Evolutionary conservation across 2,329 filamentous ascomycete species (phyloP).

Genomic region (Tolypocladium cylindrosporum): DNA sequence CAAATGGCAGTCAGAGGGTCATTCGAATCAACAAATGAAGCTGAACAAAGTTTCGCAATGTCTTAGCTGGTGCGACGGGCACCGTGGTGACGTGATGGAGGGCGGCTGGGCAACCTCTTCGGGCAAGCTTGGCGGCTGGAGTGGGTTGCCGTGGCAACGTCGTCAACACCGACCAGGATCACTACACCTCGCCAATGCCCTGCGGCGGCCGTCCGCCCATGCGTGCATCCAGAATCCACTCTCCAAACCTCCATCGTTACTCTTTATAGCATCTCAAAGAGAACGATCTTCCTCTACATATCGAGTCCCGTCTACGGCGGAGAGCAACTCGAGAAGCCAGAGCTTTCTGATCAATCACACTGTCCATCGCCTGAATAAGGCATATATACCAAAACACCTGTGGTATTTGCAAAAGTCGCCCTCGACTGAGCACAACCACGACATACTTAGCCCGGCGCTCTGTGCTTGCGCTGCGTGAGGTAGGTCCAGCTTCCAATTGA

Average conservation of each 20-base stretch:
- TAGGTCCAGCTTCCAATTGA: conserved; percentile 23
- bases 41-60: conserved; percentile 3
- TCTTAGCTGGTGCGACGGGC: conserved; percentile 3
- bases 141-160: conserved; percentile 22
- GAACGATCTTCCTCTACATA: conserved; percentile 1
- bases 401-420: conserved; percentile 24
- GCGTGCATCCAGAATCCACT: conserved; percentile 14
- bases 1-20: background rate
- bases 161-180: conserved; percentile 17
- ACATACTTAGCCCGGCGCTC: conserved; percentile 58
- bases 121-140: background rate
- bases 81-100: conserved; percentile 10
- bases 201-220: conserved; percentile 11
- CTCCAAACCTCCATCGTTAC: conserved; percentile 7
- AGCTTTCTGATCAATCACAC: conserved; percentile 9
- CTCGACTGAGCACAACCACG: conserved; percentile 38
- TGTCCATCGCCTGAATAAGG: conserved; percentile 21
- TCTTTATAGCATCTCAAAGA: conserved; percentile 3
- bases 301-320: conserved; percentile 5
- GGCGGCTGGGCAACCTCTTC: background rate
- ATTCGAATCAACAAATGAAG: background rate
- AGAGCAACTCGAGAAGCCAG: conserved; percentile 8
- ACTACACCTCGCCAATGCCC: conserved; percentile 13
- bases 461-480: conserved; percentile 80
- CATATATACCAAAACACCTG: conserved; percentile 10